Conservation (phyloP, 2,329 filamentous ascomycete species). For the Neurospora sp. region DNA sequence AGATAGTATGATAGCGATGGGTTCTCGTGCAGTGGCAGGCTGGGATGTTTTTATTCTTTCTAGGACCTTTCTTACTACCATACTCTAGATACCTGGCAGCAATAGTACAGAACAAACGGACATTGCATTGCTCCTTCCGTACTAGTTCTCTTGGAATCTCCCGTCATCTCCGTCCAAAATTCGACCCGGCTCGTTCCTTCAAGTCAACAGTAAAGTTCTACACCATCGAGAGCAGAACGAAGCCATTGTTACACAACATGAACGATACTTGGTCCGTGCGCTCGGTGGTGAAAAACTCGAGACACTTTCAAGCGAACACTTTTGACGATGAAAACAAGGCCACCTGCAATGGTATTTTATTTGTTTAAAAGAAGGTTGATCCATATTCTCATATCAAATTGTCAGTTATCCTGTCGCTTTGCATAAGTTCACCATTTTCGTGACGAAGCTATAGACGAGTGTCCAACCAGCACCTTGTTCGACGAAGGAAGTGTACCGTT, state of each 20-base stretch:
- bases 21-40: background rate
- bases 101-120: background rate
- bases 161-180: background rate
- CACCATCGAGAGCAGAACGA: background rate
- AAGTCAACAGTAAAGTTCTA: background rate
- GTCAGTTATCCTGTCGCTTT: background rate
- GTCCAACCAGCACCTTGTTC: background rate
- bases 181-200: too few relatives aligned
- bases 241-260: background rate
- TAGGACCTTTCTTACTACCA: background rate
- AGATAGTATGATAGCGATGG: background rate
- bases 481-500: background rate
- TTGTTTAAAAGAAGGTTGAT: background rate
- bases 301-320: background rate
- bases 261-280: background rate
- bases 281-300: background rate
- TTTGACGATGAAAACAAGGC: background rate
- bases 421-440: background rate
- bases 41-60: background rate
- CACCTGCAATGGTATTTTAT: background rate
- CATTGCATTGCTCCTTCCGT: too few relatives aligned
- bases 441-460: background rate
- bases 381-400: background rate
- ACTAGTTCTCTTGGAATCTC: background rate
- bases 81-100: background rate